A percentile compares a stretch with the other conserved stretches of the same genome.
Conservation (phyloP, 2,329 filamentous ascomycete species). For the Penicillium fuscoglaucum region DNA sequence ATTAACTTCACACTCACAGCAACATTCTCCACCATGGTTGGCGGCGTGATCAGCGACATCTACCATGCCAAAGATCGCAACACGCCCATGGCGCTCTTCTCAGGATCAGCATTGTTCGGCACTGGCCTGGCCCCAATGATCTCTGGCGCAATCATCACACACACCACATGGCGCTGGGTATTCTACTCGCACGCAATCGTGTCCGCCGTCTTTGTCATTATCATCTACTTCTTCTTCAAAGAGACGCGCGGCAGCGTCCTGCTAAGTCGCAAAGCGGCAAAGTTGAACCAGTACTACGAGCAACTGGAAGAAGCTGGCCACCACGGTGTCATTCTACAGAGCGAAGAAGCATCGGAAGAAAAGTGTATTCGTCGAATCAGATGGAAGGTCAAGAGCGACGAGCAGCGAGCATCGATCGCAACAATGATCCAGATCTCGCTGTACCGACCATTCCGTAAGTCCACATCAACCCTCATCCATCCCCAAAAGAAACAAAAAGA, state of each 20-base stretch:
- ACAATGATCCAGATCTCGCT: conserved; percentile 74
- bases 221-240: conserved; percentile 69
- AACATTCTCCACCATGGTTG: conserved; percentile 83
- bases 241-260: conserved; percentile 83
- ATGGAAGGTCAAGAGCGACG: conserved; percentile 78
- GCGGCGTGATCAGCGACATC: conserved; percentile 86
- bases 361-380: conserved; percentile 59
- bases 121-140: conserved; percentile 77
- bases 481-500: background rate
- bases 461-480: background rate
- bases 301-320: conserved; percentile 66
- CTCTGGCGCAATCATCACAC: conserved; percentile 66
- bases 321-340: conserved; percentile 53
- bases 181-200: conserved; percentile 83
- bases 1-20: conserved; percentile 23
- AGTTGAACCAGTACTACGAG: conserved; percentile 78
- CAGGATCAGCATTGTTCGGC: conserved; percentile 73
- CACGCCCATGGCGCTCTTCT: conserved; percentile 86
- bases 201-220: conserved; percentile 61
- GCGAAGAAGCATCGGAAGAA: conserved; percentile 28
- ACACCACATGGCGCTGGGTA: conserved; percentile 76
- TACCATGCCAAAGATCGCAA: conserved; percentile 78
- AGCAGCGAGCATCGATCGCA: conserved; percentile 66
- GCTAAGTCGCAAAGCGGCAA: conserved; percentile 70
- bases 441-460: conserved; percentile 69